Evolutionary conservation across 805 yeast genomes (phyloP).

Genomic region (Wickerhamiella allomyrinae): DNA sequence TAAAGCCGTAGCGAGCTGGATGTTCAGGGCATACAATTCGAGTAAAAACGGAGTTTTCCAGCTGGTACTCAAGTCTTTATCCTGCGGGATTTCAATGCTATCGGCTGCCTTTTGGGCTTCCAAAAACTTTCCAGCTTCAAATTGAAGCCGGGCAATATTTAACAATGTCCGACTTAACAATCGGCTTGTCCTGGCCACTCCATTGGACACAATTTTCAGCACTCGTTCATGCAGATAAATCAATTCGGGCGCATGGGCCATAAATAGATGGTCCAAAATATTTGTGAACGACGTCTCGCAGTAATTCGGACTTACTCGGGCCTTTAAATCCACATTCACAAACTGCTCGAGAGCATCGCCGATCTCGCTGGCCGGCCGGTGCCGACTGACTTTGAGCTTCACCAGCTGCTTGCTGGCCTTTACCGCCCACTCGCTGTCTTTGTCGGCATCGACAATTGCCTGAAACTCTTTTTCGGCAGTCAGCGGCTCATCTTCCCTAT

Average conservation of each 20-base stretch:
- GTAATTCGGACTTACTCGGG: constrained; percentile 17
- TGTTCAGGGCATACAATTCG: constrained; percentile 55
- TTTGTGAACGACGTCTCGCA: constrained; percentile 25
- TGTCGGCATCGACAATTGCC: constrained; percentile 17
- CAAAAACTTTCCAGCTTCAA: constrained; percentile 17
- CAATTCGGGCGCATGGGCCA: constrained; percentile 16
- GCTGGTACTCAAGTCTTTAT: neutral
- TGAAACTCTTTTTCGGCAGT: constrained; percentile 23
- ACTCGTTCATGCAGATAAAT: constrained; percentile 16
- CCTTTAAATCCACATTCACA: constrained; percentile 13
- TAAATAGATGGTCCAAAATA: constrained; percentile 20
- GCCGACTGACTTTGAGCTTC: constrained; percentile 20
- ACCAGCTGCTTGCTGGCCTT: constrained; percentile 25
- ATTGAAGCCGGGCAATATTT: constrained; percentile 22
- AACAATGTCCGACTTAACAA: constrained; percentile 22
- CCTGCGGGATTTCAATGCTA: constrained; percentile 5
- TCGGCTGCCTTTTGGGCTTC: constrained; percentile 9
- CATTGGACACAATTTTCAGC: constrained; percentile 10
- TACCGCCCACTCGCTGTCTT: constrained; percentile 20
- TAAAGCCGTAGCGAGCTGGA: constrained; percentile 35
- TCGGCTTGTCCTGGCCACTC: constrained; percentile 16
- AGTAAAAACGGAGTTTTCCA: constrained; percentile 27
- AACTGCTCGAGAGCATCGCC: constrained; percentile 16
- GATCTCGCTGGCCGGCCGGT: constrained; percentile 4
- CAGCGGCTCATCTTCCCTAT: constrained; percentile 23